Evolutionary conservation across 768 basidiomycete genomes (phyloP), one percentile per base, ranked within the genome.

Genomic region (Russula vinacea): DNA sequence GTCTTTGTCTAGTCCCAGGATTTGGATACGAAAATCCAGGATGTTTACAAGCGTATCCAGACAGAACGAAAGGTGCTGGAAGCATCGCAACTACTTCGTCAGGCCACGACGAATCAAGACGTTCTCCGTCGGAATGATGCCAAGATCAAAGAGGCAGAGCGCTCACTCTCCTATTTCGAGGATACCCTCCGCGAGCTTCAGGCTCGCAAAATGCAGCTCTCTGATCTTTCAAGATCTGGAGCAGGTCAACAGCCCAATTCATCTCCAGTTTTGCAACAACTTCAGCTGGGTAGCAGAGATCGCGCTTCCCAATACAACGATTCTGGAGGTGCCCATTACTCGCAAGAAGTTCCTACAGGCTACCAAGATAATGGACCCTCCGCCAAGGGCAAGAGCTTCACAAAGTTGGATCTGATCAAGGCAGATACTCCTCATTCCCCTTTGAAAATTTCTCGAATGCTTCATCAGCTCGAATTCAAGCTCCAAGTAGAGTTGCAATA

Each of bases 391-490:
- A 90, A 88, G 76, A 84, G 84, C 62, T 90, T 90, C 73, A 85
- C 86, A 67, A 93, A 92, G 70, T 80, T 94, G 67, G 97, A 99
- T 80, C 79, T 99, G 67, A 93, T 97, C 76, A 95, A 95, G 77
- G 94, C 94, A 67, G 97, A 99, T 78, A 95, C 95, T 51, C 95
- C 96, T 17, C 86, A 96, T 73, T 94, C 94, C 22, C 89, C 95
- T 2, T 89, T 92, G 69, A 98, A 96, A 80, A 98, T 99, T 74
- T 92, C 94, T 47, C 86, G 86, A 70, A 98, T 98, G 95, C 85
- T 98, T 56, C 95, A 98, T 76, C 95, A 98, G 76, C 87, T 99
- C 66, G 95, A 98, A 77, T 99, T 98, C 84, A 99, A 99, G 78
- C 86, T 98, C 60, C 92, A 96, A 75, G 93, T 99, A 68, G 97